Percentiles rank a stretch among this genome's conserved stretches.
These are phyloP conservation scores for Claviceps spartinae DNA, from an alignment of 2,329 filamentous ascomycete species.

Conservation along the genomic window DNA sequence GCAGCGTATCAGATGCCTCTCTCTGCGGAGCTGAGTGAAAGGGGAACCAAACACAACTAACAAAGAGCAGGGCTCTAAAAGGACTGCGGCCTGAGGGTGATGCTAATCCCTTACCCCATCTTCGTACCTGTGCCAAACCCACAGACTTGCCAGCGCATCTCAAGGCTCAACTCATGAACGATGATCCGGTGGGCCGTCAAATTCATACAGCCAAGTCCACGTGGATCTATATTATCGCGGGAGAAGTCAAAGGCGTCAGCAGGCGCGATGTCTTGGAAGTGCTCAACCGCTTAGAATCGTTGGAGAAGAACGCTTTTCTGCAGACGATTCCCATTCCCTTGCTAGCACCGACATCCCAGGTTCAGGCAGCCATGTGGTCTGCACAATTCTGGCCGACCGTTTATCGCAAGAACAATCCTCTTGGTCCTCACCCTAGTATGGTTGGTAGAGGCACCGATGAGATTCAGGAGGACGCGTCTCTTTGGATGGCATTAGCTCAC, in stretches of 20 bases:
- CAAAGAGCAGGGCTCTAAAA: conserved; percentile 35
- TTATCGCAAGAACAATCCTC: conserved; percentile 77
- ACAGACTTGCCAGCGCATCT: conserved; percentile 53
- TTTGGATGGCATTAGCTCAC: conserved; percentile 56
- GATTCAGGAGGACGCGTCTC: conserved; percentile 46
- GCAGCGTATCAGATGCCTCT: not conserved
- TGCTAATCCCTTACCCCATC: conserved; percentile 53
- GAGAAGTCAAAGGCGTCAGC: conserved; percentile 36
- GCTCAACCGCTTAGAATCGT: conserved; percentile 34
- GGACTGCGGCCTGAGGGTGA: conserved; percentile 44
- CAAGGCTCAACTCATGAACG: conserved; percentile 47
- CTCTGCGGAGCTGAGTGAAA: not conserved
- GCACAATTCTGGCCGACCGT: conserved; percentile 70
- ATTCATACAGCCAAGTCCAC: conserved; percentile 47
- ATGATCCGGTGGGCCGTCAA: conserved; percentile 37
- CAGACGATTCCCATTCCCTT: conserved; percentile 55
- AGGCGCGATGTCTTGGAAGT: conserved; percentile 36
- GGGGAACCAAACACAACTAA: conserved; percentile 7
- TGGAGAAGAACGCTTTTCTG: conserved; percentile 42
- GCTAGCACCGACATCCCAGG: conserved; percentile 59
- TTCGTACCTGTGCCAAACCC: conserved; percentile 64
- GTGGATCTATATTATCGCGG: conserved; percentile 45
- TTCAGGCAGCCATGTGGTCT: conserved; percentile 63
- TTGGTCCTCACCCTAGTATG: conserved; percentile 68
- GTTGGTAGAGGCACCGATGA: conserved; percentile 57